Evolutionary conservation across 192 early-diverging fungal species (phyloP), one percentile per base, ranked within the genome.

Genomic region (Coemansia sp.): DNA sequence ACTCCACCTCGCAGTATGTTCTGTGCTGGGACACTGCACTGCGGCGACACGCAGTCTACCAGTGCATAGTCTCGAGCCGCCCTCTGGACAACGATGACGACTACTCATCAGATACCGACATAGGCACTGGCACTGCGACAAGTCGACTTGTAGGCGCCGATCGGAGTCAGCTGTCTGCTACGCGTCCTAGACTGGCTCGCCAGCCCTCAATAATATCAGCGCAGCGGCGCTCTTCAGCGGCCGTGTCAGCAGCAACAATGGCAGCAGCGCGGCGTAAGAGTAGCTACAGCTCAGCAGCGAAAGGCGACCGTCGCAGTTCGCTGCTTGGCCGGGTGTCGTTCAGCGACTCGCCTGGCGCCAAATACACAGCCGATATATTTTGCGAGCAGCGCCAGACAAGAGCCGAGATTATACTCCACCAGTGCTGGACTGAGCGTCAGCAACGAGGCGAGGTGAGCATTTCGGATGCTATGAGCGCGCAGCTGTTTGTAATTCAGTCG

Each of bases 181-280:
- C 70, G 3, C 77, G 77, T 21, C 73, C 69, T 11, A 53, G 68
- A 23, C 33, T 69, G 41, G 20, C 43, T 39, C 77, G 69, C 34
- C 77, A 80, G 69, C 34, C 77, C 4, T 80, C 77, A 37, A 43
- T 80, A 37, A 43, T 80, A 21, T 80, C 77, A 0, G 77, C 75
- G 8, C 77, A 75, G 43, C 77, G 77, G 16, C 72, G 77, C n/a
- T 80, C 78, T 1, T 68, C 64, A 6, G 76, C 68, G 3, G 70
- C 66, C 2, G 69, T 58, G 18, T 69, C 71, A 5, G 71, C 72
- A 9, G 69, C 66, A 5, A 60, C 64, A 6, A 70, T 65, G 37
- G 73, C 67, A 8, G 67, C 68, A 5, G 63, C 53, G 10, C 53
- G 66, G n/a, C 69, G 73, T 57, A 75, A 69, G 33, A 81, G 78